These are phyloP conservation scores for Monosporascus sp. DNA, from an alignment of 2,329 filamentous ascomycete genomes.

Conservation along the genomic window DNA sequence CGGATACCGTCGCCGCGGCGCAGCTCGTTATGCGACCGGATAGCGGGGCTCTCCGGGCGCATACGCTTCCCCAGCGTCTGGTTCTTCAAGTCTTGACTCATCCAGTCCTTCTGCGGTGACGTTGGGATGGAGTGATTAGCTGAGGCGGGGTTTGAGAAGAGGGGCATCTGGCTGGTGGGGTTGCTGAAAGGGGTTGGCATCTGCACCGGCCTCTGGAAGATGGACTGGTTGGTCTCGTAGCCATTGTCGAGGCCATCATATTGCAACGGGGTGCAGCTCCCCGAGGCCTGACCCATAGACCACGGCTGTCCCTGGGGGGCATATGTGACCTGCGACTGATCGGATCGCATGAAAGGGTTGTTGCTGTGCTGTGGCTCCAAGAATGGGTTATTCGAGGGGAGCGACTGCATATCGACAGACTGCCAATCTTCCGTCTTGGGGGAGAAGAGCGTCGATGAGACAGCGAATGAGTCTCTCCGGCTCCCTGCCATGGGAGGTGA, in stretches of 20 bases:
- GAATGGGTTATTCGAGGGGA: constrained; percentile 60
- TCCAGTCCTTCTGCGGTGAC: constrained; percentile 56
- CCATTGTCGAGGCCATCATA: constrained; percentile 59
- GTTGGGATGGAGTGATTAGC: constrained; percentile 46
- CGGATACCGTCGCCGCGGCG: constrained; percentile 81
- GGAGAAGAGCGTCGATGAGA: constrained; percentile 55
- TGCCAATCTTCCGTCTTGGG: constrained; percentile 62
- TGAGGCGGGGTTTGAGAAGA: constrained; percentile 48
- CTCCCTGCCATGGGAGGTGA: constrained; percentile 58
- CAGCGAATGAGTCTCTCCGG: constrained; percentile 59
- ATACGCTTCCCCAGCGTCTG: constrained; percentile 55
- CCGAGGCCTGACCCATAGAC: constrained; percentile 61
- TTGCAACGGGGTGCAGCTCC: constrained; percentile 68
- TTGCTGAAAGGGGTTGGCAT: constrained; percentile 52
- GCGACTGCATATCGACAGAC: constrained; percentile 59
- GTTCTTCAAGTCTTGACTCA: constrained; percentile 43
- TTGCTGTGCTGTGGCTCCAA: constrained; percentile 48
- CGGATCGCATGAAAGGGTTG: constrained; percentile 64
- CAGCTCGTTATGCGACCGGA: constrained; percentile 71
- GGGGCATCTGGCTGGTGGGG: constrained; percentile 42
- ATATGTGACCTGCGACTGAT: constrained; percentile 43
- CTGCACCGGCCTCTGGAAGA: constrained; percentile 51
- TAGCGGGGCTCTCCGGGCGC: constrained; percentile 61
- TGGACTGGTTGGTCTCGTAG: constrained; percentile 45
- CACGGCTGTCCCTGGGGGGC: constrained; percentile 44